phyloP scores from a whole-genome alignment of 2,329 filamentous ascomycete species.

The Davidsoniella virescens region DNA sequence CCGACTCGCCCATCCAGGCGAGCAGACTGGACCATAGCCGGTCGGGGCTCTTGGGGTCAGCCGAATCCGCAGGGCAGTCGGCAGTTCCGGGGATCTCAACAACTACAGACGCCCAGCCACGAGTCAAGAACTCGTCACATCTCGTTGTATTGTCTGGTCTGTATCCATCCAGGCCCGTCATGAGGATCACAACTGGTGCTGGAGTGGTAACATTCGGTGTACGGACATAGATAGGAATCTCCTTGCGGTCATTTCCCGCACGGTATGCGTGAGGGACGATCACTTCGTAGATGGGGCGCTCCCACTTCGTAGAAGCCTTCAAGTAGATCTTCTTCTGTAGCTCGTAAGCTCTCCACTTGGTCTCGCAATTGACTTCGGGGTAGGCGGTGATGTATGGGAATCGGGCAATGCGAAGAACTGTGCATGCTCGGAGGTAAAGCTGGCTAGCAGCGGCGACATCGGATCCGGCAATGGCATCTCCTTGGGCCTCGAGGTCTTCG shows the following conservation, averaged over 20 bases:
- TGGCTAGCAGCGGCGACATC: constrained; percentile 38
- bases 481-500: constrained; percentile 36
- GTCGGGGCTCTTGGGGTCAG: constrained; percentile 42
- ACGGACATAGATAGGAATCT: constrained; percentile 50
- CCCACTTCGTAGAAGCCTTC: constrained; percentile 37
- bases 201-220: constrained; percentile 30
- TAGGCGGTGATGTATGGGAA: constrained; percentile 42
- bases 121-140: constrained; percentile 42
- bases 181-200: constrained; percentile 35
- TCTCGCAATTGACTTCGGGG: constrained; percentile 23
- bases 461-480: constrained; percentile 31
- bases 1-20: constrained; percentile 36
- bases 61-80: constrained; percentile 47
- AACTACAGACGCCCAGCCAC: constrained; percentile 47
- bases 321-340: constrained; percentile 47
- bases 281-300: constrained; percentile 44
- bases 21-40: constrained; percentile 46
- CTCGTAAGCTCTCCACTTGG: constrained; percentile 47
- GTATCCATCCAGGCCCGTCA: constrained; percentile 48
- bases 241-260: constrained; percentile 31
- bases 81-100: constrained; percentile 36
- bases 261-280: constrained; percentile 40
- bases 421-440: constrained; percentile 53
- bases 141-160: constrained; percentile 45
- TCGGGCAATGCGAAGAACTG: constrained; percentile 56